Evolutionary conservation across 495 filamentous ascomycete genomes (phyloP).

Genomic region (Xylaria venustula): DNA sequence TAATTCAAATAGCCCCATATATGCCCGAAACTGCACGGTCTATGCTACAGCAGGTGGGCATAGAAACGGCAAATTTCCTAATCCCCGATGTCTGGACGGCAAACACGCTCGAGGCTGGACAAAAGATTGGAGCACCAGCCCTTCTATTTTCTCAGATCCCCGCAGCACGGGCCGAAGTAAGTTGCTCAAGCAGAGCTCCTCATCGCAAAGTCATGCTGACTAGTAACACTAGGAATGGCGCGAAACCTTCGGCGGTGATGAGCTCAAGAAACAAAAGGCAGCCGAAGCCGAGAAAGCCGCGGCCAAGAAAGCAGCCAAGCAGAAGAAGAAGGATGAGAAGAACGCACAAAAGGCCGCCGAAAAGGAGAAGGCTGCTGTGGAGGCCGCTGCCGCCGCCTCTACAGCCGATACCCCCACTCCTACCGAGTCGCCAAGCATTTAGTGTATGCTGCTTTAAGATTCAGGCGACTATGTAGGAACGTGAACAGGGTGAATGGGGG

Average conservation of each 20-base stretch:
- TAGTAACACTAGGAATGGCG: slow-evolving; percentile 61
- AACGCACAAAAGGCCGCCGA: slow-evolving; percentile 10
- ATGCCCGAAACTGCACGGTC: slow-evolving; percentile 8
- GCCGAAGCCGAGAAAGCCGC: slow-evolving; percentile 63
- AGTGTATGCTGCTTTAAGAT: neutral
- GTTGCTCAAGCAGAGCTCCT: neutral
- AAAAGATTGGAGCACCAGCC: slow-evolving; percentile 77
- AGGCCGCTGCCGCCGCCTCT: neutral
- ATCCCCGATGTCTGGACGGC: slow-evolving; percentile 66
- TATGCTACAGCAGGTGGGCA: slow-evolving; percentile 6
- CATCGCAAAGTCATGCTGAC: neutral
- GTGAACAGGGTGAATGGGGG: neutral
- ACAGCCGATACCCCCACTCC: neutral
- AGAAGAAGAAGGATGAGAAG: slow-evolving; percentile 52
- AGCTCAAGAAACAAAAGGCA: slow-evolving; percentile 19
- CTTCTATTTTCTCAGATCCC: slow-evolving; percentile 86
- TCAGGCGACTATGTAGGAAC: neutral
- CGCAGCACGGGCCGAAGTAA: slow-evolving; percentile 64
- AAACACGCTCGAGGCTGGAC: slow-evolving; percentile 59
- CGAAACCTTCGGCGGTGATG: slow-evolving; percentile 60
- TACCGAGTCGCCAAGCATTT: neutral
- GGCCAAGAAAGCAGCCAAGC: slow-evolving; percentile 44
- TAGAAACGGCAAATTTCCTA: slow-evolving; percentile 79
- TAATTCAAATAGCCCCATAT: neutral
- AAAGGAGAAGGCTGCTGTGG: neutral